A percentile compares a stretch with the other conserved stretches of the same genome.
phyloP scores from a whole-genome alignment of 495 filamentous ascomycete species.

The Delitschia confertaspora region DNA sequence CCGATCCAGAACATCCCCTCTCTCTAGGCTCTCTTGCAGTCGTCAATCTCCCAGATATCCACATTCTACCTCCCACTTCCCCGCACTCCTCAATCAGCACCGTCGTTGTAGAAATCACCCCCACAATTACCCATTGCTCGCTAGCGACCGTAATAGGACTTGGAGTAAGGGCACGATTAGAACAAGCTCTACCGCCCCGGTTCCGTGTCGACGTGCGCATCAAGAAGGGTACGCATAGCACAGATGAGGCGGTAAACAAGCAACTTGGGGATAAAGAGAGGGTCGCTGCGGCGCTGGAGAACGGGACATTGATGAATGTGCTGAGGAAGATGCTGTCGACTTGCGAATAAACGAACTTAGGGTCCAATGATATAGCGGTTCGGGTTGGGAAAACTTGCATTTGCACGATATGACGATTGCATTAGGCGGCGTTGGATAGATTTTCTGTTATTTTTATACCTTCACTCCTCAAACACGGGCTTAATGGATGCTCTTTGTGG shows the following conservation, averaged over 20 bases:
- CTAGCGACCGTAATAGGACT: conserved; percentile 94
- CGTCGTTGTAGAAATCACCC: conserved; percentile 71
- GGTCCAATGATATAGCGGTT: background rate
- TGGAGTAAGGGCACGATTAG: conserved; percentile 80
- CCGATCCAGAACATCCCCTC: conserved; percentile 91
- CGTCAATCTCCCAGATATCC: conserved; percentile 86
- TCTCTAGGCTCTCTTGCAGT: conserved; percentile 88
- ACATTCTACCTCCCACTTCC: conserved; percentile 52
- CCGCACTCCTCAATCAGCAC: conserved; percentile 39
- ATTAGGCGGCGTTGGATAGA: conserved; percentile 9
- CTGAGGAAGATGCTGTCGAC: conserved; percentile 89
- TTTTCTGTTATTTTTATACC: too few species aligned
- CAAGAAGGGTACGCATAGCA: conserved; percentile 91
- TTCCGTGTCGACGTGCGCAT: conserved; percentile 90
- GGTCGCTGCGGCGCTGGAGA: conserved; percentile 90
- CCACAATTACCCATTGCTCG: conserved; percentile 96
- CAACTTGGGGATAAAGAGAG: conserved; percentile 94
- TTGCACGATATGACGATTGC: conserved; percentile 1
- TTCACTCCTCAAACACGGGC: too few species aligned
- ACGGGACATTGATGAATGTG: conserved; percentile 77
- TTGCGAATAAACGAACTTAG: conserved; percentile 49
- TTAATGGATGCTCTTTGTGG: too few species aligned
- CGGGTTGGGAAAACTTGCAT: too few species aligned
- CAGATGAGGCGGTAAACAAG: conserved; percentile 90
- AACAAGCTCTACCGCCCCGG: conserved; percentile 83